These are phyloP conservation scores for Eimeria tenella DNA, from an alignment of 169 alveolate species.

Conservation along the genomic window DNA sequence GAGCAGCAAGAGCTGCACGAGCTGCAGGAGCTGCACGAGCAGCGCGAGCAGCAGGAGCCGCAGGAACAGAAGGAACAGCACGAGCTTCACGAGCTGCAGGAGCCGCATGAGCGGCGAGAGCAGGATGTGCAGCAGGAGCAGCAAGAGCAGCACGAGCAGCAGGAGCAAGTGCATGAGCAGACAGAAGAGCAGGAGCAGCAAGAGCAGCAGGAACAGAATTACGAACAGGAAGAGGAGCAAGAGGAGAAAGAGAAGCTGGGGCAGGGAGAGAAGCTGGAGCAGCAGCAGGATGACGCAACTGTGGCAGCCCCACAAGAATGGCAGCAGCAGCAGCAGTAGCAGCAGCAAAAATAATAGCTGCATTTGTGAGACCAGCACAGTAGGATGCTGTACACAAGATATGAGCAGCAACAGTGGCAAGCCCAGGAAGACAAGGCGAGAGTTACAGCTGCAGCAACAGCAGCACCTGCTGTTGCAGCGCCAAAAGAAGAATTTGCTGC, in stretches of 20 bases:
- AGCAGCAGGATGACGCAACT: not conserved
- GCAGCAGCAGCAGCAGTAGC: not conserved
- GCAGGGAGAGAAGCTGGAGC: not conserved
- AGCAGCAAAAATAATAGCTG: not conserved
- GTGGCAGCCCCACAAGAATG: not conserved
- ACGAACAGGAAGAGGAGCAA: not conserved
- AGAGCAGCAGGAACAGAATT: not conserved
- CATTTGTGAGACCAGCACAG: too few species aligned
- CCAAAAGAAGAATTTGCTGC: too few species aligned
- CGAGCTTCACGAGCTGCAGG: not conserved
- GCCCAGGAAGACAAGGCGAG: too few species aligned
- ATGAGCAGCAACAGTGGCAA: too few species aligned
- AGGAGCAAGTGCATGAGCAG: not conserved
- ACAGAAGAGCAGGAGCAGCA: not conserved
- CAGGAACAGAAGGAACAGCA: slow-evolving; percentile 1
- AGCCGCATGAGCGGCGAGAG: not conserved
- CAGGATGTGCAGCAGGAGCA: not conserved
- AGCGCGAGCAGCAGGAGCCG: not conserved
- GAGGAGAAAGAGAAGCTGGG: not conserved
- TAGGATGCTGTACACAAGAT: too few species aligned
- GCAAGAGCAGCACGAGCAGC: not conserved
- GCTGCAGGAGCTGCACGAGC: not conserved
- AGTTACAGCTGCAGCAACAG: too few species aligned
- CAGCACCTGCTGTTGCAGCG: too few species aligned
- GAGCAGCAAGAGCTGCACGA: not conserved